Conservation (phyloP, 2,329 filamentous ascomycete species). For the Sordariomycetes sp. region DNA sequence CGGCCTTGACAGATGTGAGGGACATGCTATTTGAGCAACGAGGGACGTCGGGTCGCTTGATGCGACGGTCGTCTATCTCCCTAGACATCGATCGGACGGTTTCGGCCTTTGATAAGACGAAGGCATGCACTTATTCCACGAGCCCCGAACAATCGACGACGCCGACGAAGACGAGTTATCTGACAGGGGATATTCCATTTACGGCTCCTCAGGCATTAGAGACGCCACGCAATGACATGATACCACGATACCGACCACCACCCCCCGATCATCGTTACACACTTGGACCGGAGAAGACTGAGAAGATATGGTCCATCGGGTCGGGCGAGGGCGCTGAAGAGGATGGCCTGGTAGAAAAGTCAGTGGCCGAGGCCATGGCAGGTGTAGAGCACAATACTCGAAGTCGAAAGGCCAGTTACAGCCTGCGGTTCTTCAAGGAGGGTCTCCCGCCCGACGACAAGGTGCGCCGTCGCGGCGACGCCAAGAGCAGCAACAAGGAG, state of each 20-base stretch:
- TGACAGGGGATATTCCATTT: constrained; percentile 1
- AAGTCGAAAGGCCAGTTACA: constrained; percentile 60
- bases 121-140: constrained; percentile 8
- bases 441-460: constrained; percentile 51
- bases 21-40: constrained; percentile 25
- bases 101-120: constrained; percentile 8
- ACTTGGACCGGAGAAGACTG: constrained; percentile 45
- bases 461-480: constrained; percentile 43
- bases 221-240: constrained; percentile 12
- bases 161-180: constrained; percentile 10
- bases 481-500: constrained; percentile 25
- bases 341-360: constrained; percentile 54
- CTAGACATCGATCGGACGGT: constrained; percentile 22
- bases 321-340: constrained; percentile 36
- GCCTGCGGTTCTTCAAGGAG: constrained; percentile 58
- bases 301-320: constrained; percentile 58
- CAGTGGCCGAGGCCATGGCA: constrained; percentile 52
- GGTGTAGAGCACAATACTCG: constrained; percentile 54
- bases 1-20: constrained; percentile 21
- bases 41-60: constrained; percentile 18
- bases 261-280: constrained; percentile 31
- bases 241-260: constrained; percentile 22
- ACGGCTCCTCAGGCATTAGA: constrained; percentile 10
- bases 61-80: constrained; percentile 20
- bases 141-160: constrained; percentile 16